Conservation (phyloP, 2,329 filamentous ascomycete genomes). For the Microdochium nivale region DNA sequence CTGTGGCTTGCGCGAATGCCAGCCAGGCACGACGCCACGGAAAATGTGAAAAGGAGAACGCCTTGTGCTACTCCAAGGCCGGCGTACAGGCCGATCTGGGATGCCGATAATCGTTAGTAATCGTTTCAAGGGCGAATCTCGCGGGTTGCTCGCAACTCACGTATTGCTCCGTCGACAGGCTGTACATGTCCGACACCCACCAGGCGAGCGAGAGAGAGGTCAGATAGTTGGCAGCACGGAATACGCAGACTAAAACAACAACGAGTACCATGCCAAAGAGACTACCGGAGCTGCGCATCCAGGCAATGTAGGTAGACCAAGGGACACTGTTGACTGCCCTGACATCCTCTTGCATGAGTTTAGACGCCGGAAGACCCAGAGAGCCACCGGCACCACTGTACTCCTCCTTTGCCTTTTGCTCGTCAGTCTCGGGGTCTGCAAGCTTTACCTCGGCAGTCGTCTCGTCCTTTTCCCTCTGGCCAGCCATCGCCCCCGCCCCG, state of each 20-base stretch:
- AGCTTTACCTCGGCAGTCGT: constrained; percentile 29
- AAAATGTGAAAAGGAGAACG: constrained; percentile 49
- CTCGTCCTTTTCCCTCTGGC: constrained; percentile 30
- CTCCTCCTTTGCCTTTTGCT: too few species aligned
- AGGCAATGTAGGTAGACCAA: constrained; percentile 53
- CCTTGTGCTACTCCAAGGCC: constrained; percentile 43
- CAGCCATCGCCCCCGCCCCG: constrained; percentile 43
- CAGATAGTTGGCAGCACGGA: constrained; percentile 52
- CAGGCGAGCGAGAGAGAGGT: constrained; percentile 60
- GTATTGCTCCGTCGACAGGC: constrained; percentile 40
- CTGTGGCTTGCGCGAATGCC: constrained; percentile 52
- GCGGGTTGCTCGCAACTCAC: too few species aligned
- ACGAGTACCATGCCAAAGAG: constrained; percentile 44
- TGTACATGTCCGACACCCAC: constrained; percentile 55
- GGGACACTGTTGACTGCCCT: constrained; percentile 50
- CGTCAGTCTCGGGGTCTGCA: too few species aligned
- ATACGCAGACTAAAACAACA: constrained; percentile 41
- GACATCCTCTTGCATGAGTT: constrained; percentile 45
- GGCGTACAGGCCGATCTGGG: constrained; percentile 53
- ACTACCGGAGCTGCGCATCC: constrained; percentile 46
- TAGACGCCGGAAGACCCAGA: too few species aligned
- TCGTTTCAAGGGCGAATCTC: too few species aligned
- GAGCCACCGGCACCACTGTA: constrained; percentile 15
- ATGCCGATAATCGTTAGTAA: too few species aligned
- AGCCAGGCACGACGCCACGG: constrained; percentile 47